These are phyloP conservation scores for Malassezia furfur DNA, from an alignment of 1,284 basidiomycete species.

Conservation along the genomic window DNA sequence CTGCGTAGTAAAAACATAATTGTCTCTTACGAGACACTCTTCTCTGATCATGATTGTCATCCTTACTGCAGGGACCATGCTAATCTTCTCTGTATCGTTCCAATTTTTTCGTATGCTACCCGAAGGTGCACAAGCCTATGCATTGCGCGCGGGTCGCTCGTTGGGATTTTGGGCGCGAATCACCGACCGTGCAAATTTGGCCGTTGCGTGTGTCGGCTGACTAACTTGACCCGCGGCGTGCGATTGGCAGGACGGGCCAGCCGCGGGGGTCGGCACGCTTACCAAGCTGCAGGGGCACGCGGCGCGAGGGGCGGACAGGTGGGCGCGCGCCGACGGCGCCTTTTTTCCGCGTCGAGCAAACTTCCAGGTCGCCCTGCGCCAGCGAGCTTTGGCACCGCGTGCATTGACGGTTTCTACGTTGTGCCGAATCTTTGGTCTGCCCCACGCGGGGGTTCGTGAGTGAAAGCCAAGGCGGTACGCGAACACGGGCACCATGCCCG, in stretches of 20 bases:
- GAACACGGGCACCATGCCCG: constrained; percentile 6
- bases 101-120: constrained; percentile 41
- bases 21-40: constrained; percentile 20
- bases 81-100: constrained; percentile 50
- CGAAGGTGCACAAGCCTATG: constrained; percentile 19
- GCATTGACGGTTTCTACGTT: too few relatives aligned
- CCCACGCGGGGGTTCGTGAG: background rate
- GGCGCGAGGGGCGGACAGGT: too few relatives aligned
- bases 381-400: too few relatives aligned
- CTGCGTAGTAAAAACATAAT: constrained; percentile 17
- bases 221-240: too few relatives aligned
- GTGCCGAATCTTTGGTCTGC: too few relatives aligned
- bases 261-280: too few relatives aligned
- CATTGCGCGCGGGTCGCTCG: background rate
- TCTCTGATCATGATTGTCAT: constrained; percentile 36
- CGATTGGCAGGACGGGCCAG: too few relatives aligned
- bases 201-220: background rate
- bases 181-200: background rate
- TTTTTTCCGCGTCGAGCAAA: too few relatives aligned
- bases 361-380: too few relatives aligned
- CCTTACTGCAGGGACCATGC: constrained; percentile 49
- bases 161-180: background rate
- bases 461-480: background rate
- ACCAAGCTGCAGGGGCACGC: too few relatives aligned
- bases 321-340: too few relatives aligned